A percentile compares a stretch with the other conserved stretches of the same genome.
phyloP scores from a whole-genome alignment of 805 yeast species.

The Brettanomyces custersianus region DNA sequence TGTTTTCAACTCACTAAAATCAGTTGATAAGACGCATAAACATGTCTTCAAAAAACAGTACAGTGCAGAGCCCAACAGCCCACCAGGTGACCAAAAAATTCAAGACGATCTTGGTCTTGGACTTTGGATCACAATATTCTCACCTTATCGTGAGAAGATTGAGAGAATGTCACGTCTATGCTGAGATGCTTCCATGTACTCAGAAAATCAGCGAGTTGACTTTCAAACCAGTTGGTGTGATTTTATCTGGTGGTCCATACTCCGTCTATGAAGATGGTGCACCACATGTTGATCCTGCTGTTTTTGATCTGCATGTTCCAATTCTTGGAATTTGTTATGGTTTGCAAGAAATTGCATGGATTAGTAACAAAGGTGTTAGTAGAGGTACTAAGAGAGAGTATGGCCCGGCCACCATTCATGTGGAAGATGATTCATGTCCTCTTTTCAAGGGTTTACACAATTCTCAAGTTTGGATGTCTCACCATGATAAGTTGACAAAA shows the following conservation, averaged over 20 bases:
- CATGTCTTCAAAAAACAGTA: too few relatives aligned
- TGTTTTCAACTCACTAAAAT: too few relatives aligned
- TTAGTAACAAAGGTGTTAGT: constrained; percentile 86
- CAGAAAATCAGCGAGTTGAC: constrained; percentile 87
- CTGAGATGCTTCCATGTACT: constrained; percentile 99
- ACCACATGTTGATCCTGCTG: constrained; percentile 94
- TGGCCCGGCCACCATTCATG: constrained; percentile 92
- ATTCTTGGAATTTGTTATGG: constrained; percentile 98
- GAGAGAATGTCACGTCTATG: constrained; percentile 96
- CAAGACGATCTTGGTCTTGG: constrained; percentile 95
- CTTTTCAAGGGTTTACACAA: constrained; percentile 85
- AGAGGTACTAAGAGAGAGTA: constrained; percentile 97
- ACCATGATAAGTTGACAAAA: constrained; percentile 90
- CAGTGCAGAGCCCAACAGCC: too few relatives aligned
- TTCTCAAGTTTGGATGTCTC: constrained; percentile 99
- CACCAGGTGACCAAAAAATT: constrained; percentile 80
- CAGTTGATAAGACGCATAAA: too few relatives aligned
- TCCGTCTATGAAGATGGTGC: constrained; percentile 93
- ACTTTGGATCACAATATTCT: constrained; percentile 97
- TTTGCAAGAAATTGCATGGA: constrained; percentile 98
- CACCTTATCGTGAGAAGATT: constrained; percentile 94
- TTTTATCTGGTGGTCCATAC: constrained; percentile 95
- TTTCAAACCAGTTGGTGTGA: constrained; percentile 96
- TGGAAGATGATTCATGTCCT: constrained; percentile 56
- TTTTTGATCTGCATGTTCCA: constrained; percentile 87